These are phyloP conservation scores for Suillus fuscotomentosus DNA, from an alignment of 768 basidiomycete species.

Conservation along the genomic window DNA sequence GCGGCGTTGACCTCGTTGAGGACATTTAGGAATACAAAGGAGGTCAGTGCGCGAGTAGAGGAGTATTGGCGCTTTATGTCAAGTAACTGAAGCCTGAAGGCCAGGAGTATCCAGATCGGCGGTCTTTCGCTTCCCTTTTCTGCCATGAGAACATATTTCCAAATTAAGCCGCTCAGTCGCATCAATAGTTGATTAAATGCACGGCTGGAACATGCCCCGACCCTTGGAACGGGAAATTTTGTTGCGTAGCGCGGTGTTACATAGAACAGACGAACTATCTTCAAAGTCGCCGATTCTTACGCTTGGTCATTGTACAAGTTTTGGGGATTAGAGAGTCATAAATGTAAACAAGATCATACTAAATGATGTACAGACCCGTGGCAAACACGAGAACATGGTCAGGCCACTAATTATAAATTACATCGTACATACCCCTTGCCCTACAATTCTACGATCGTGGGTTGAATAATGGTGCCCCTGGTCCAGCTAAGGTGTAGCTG, in stretches of 20 bases:
- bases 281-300: background rate
- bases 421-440: background rate
- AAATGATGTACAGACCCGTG: background rate
- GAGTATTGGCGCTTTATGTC: background rate
- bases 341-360: background rate
- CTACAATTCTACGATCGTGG: constrained; percentile 3
- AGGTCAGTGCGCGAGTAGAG: background rate
- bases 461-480: constrained; percentile 37
- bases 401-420: constrained; percentile 4
- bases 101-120: background rate
- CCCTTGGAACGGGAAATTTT: background rate
- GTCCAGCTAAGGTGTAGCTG: constrained; percentile 59
- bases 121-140: background rate
- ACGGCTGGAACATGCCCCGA: background rate
- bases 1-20: constrained; percentile 17
- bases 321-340: background rate
- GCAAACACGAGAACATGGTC: background rate
- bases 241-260: background rate
- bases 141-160: constrained; percentile 4
- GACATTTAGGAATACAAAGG: constrained; percentile 16
- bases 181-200: background rate
- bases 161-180: background rate
- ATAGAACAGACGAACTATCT: too few relatives aligned
- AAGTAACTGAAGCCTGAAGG: background rate
- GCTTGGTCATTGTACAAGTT: background rate